Evolutionary conservation across 495 filamentous ascomycete species (phyloP), one percentile per base, ranked within the genome.

Genomic region (Aspergillus sclerotiicarbonarius): DNA sequence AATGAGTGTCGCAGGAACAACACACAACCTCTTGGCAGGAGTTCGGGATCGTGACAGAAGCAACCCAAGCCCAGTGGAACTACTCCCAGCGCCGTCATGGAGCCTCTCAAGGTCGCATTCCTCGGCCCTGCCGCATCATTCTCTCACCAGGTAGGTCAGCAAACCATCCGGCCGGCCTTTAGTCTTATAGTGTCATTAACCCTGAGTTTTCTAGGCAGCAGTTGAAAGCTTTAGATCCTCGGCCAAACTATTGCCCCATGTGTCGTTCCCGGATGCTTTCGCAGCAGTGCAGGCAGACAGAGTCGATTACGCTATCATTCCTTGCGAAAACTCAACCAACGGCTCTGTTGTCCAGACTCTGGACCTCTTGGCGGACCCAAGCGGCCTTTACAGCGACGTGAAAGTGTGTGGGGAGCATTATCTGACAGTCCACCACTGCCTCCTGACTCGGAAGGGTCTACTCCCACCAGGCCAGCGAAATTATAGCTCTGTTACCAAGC

Each of bases 321-420:
- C 94, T 30, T 92, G 95, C 74, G 94, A 98, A 72, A 98, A 98
- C 73, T 92, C 88, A 9, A 91, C 91, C 62, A 95, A 97, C 73
- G 94, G 94, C 59, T 85, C 86, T 44, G 95, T 98, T 41, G 84
- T 93, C 21, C 84, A 87, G 67, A 96, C 92, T 0, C 83, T 98
- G 8, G 92, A 96, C 70, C 83, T 92, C 53, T 81, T 98, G 53
- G 90, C 90, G 59, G 91, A 96, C 72, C 80, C 87, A 33, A 69
- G 74, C 25, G 63, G 67, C 54, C 62, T 66, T 30, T 90, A 85
- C 67, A 76, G 77, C 16, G 83, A 90, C 63, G 80, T 94, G 25
- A 70, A 76, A 53, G 87, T 97, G 29, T 90, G 84, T 65, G 87
- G 81, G 35, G 94, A 97, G 72, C 77, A 87, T 43, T 98, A 95